A percentile compares a stretch with the other conserved stretches of the same genome.
phyloP scores from a whole-genome alignment of 2,329 filamentous ascomycete genomes.

The Fusarium torulosum region DNA sequence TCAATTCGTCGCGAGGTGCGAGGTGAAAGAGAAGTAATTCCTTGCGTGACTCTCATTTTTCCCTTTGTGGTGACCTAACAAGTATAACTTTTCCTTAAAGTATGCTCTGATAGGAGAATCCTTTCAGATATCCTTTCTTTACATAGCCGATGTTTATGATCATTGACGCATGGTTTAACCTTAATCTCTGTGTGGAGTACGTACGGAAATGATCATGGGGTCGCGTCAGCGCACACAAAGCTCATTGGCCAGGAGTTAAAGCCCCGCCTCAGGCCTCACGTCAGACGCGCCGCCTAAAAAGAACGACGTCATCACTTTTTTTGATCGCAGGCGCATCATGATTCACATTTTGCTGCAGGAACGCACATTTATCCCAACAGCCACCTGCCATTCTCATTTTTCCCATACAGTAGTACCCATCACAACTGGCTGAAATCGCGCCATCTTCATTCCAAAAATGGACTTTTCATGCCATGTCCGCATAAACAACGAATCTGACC shows the following conservation, averaged over 20 bases:
- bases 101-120: too few relatives aligned
- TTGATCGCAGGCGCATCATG: neutral
- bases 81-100: too few relatives aligned
- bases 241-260: neutral
- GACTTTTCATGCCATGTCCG: conserved; percentile 31
- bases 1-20: neutral
- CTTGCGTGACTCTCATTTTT: too few relatives aligned
- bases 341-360: conserved; percentile 6
- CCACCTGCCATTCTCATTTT: neutral
- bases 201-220: neutral
- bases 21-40: neutral
- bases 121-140: too few relatives aligned
- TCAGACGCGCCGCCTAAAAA: neutral
- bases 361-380: neutral
- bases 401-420: neutral
- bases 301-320: conserved; percentile 22
- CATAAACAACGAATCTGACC: conserved; percentile 17
- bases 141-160: too few relatives aligned
- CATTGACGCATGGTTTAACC: neutral
- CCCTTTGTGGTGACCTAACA: too few relatives aligned
- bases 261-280: neutral
- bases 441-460: neutral
- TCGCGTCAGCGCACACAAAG: rapidly evolving
- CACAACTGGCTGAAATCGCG: rapidly evolving
- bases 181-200: neutral